A percentile compares a stretch with the other conserved stretches of the same genome.
phyloP scores from a whole-genome alignment of 352 stramenopile species.

The Phytophthora podocarpi region DNA sequence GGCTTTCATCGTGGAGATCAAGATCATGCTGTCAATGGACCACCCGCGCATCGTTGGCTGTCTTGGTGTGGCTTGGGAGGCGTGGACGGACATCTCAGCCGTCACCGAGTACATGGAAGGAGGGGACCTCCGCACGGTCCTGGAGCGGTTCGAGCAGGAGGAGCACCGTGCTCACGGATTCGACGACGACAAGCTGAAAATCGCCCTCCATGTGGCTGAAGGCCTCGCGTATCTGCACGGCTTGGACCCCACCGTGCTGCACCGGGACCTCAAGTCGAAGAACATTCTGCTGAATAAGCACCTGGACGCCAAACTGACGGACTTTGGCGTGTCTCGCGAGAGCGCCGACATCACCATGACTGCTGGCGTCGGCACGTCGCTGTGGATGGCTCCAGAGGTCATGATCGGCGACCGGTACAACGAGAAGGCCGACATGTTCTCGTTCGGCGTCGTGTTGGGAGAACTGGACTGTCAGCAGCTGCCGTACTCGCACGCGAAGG shows the following conservation, averaged over 20 bases:
- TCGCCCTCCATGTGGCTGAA: constrained; percentile 43
- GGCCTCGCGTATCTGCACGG: constrained; percentile 50
- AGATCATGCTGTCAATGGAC: constrained; percentile 46
- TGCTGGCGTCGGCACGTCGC: too few species aligned
- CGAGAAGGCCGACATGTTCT: constrained; percentile 52
- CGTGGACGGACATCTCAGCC: constrained; percentile 40
- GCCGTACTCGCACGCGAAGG: constrained; percentile 39
- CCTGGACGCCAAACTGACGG: constrained; percentile 42
- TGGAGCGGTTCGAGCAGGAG: constrained; percentile 42
- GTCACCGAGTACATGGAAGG: constrained; percentile 54
- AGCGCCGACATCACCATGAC: constrained; percentile 49
- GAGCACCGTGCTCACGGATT: constrained; percentile 36
- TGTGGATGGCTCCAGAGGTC: too few species aligned
- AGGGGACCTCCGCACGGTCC: constrained; percentile 41
- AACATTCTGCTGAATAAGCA: constrained; percentile 43
- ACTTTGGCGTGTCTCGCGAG: constrained; percentile 55
- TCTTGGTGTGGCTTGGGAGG: constrained; percentile 50
- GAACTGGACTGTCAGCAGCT: constrained; percentile 41
- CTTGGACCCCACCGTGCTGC: constrained; percentile 37
- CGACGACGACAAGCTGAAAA: constrained; percentile 45
- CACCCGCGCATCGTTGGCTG: constrained; percentile 49
- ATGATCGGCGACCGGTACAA: constrained; percentile 56
- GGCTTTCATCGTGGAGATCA: constrained; percentile 47
- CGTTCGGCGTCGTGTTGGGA: constrained; percentile 44
- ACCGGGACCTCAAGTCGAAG: constrained; percentile 49